Evolutionary conservation across 495 filamentous ascomycete species (phyloP).

Genomic region (Penicillium desertorum): DNA sequence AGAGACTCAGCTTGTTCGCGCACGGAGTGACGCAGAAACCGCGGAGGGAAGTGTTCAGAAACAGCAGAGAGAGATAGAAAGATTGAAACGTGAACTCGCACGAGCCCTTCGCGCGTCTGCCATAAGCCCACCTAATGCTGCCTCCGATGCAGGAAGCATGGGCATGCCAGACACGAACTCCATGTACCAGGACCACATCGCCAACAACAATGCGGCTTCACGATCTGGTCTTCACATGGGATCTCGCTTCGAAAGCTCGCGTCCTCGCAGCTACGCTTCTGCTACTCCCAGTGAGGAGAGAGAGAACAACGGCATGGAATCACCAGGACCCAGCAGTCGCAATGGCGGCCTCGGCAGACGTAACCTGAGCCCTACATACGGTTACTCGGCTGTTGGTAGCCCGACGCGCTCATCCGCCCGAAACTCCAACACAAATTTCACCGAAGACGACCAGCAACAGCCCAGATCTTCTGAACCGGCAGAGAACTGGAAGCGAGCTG

Average conservation of each 20-base stretch:
- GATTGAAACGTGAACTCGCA: slow-evolving; percentile 76
- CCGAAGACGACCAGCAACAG: slow-evolving; percentile 40
- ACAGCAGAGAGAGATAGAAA: slow-evolving; percentile 84
- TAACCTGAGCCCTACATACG: slow-evolving; percentile 47
- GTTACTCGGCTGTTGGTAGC: slow-evolving; percentile 57
- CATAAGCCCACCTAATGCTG: slow-evolving; percentile 39
- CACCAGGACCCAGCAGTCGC: slow-evolving; percentile 37
- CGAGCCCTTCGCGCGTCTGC: slow-evolving; percentile 47
- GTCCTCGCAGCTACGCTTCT: slow-evolving; percentile 66
- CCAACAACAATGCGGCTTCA: slow-evolving; percentile 34
- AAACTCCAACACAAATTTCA: slow-evolving; percentile 32
- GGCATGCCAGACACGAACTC: slow-evolving; percentile 36
- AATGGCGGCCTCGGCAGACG: slow-evolving; percentile 42
- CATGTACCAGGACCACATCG: slow-evolving; percentile 37
- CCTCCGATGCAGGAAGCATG: slow-evolving; percentile 36
- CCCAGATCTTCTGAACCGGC: slow-evolving; percentile 55
- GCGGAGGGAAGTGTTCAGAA: slow-evolving; percentile 81
- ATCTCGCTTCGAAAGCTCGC: slow-evolving; percentile 39
- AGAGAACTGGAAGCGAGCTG: slow-evolving; percentile 96
- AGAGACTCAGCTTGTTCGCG: slow-evolving; percentile 92
- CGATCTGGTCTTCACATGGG: slow-evolving; percentile 40
- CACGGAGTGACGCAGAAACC: slow-evolving; percentile 83
- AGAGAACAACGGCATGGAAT: slow-evolving; percentile 59
- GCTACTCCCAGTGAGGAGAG: slow-evolving; percentile 76
- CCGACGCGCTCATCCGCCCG: slow-evolving; percentile 50